Conservation (phyloP, 148 eudicot genomes). For the Amaranthus palmeri region DNA sequence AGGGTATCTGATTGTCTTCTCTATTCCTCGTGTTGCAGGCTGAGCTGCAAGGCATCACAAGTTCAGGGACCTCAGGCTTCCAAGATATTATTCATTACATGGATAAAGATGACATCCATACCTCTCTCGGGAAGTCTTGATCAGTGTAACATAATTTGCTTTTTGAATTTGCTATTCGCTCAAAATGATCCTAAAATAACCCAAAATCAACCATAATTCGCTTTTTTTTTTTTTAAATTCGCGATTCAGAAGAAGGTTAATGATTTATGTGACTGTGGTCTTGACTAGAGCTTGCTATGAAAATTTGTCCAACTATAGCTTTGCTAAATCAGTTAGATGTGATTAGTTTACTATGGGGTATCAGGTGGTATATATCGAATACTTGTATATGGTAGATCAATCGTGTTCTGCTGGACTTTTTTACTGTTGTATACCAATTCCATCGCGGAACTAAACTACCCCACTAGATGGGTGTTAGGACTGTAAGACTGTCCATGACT, state of each 20-base stretch:
- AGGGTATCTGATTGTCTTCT: neutral
- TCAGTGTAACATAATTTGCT: neutral
- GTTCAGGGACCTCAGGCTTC: slow-evolving; percentile 36
- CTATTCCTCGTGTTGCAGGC: slow-evolving; percentile 48
- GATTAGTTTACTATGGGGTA: neutral
- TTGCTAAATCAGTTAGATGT: neutral
- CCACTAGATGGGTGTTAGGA: neutral
- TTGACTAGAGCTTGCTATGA: slow-evolving; percentile 4
- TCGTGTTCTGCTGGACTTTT: neutral
- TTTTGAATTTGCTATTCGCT: too few relatives aligned
- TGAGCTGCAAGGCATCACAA: slow-evolving; percentile 39
- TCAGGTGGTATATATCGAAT: neutral
- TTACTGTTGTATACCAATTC: neutral
- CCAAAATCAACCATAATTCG: too few relatives aligned
- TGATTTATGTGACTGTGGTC: too few relatives aligned
- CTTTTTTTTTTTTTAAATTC: too few relatives aligned
- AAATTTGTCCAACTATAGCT: slow-evolving; percentile 4
- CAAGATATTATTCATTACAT: slow-evolving; percentile 26
- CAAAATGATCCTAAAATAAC: too few relatives aligned
- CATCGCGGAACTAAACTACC: neutral
- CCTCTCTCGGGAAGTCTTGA: slow-evolving; percentile 19
- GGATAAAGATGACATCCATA: slow-evolving; percentile 37
- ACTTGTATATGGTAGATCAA: too few relatives aligned
- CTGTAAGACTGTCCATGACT: neutral
- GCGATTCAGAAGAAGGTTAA: too few relatives aligned